Evolutionary conservation across 176 grass and related monocot genomes (phyloP).

Genomic region (Elymus sibiricus): DNA sequence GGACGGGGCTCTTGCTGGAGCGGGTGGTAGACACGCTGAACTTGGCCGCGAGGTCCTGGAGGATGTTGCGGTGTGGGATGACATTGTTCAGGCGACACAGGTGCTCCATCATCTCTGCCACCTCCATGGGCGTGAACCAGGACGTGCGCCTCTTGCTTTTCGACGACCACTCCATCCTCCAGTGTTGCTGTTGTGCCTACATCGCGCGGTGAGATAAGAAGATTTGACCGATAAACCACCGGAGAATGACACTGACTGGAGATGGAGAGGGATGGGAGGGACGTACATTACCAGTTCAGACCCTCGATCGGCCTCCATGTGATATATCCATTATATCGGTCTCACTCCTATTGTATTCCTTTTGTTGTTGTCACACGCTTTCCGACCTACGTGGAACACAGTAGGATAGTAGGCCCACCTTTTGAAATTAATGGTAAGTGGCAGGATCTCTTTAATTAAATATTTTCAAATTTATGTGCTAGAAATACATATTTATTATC

Average conservation of each 20-base stretch:
- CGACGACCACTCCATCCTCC: conserved; percentile 61
- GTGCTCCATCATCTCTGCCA: conserved; percentile 75
- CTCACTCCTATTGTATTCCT: neutral
- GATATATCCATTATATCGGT: too few species aligned
- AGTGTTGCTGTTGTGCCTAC: neutral
- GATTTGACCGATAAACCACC: neutral
- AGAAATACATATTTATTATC: too few species aligned
- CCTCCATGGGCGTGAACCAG: conserved; percentile 78
- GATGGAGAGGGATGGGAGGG: neutral
- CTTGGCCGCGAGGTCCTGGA: conserved; percentile 65
- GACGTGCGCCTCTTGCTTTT: conserved; percentile 59
- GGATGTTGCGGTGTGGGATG: conserved; percentile 47
- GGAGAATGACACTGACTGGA: neutral
- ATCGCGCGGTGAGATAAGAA: neutral
- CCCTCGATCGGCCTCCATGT: neutral
- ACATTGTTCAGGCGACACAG: conserved; percentile 64
- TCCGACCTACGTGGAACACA: too few species aligned
- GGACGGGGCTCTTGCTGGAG: conserved; percentile 60
- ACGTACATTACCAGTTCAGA: conserved; percentile 6
- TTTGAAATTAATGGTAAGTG: too few species aligned
- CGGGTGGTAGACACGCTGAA: conserved; percentile 69
- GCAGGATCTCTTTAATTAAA: too few species aligned
- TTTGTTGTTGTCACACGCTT: too few species aligned
- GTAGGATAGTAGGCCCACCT: too few species aligned
- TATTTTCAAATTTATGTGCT: too few species aligned